Evolutionary conservation across 2,329 filamentous ascomycete species (phyloP).

Genomic region (Phoma sp.): DNA sequence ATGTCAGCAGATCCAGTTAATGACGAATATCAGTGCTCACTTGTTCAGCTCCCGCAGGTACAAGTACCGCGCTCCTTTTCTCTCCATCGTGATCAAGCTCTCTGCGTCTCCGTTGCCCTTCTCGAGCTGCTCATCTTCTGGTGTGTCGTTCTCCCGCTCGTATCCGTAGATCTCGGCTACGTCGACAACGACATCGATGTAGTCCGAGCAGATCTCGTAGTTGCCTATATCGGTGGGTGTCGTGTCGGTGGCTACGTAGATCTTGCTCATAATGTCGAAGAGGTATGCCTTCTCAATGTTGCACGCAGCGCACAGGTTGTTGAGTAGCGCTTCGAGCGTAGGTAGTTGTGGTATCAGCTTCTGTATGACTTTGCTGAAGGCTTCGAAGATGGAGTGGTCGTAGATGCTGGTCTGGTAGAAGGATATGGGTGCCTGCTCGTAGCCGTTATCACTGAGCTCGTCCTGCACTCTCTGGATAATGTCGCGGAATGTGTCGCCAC

Average conservation of each 20-base stretch:
- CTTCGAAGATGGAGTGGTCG: slow-evolving; percentile 97
- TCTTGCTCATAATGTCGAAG: slow-evolving; percentile 97
- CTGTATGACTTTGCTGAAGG: slow-evolving; percentile 97
- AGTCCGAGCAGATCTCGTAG: slow-evolving; percentile 98
- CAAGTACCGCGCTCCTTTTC: slow-evolving; percentile 64
- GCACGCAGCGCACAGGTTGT: slow-evolving; percentile 90
- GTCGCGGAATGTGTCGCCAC: slow-evolving; percentile 93
- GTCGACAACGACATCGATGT: slow-evolving; percentile 98
- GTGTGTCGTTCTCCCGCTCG: slow-evolving; percentile 51
- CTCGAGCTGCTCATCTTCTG: slow-evolving; percentile 44
- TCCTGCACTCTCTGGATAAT: slow-evolving; percentile 97
- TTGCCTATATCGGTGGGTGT: slow-evolving; percentile 92
- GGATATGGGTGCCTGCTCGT: slow-evolving; percentile 90
- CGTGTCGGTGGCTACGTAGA: slow-evolving; percentile 96
- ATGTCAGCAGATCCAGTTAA: slow-evolving; percentile 6
- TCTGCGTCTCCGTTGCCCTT: slow-evolving; percentile 62
- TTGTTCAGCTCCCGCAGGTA: slow-evolving; percentile 72
- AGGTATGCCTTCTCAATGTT: slow-evolving; percentile 98
- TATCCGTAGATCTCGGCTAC: slow-evolving; percentile 95
- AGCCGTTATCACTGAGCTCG: slow-evolving; percentile 89
- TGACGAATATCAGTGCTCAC: slow-evolving; percentile 50
- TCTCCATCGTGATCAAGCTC: slow-evolving; percentile 67
- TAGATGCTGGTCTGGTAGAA: slow-evolving; percentile 98
- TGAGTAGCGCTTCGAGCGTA: slow-evolving; percentile 91
- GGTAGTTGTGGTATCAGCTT: slow-evolving; percentile 93